Base-by-base conservation (phyloP, 371 early-diverging fungal genomes). In the Furculomyces boomerangus region DNA sequence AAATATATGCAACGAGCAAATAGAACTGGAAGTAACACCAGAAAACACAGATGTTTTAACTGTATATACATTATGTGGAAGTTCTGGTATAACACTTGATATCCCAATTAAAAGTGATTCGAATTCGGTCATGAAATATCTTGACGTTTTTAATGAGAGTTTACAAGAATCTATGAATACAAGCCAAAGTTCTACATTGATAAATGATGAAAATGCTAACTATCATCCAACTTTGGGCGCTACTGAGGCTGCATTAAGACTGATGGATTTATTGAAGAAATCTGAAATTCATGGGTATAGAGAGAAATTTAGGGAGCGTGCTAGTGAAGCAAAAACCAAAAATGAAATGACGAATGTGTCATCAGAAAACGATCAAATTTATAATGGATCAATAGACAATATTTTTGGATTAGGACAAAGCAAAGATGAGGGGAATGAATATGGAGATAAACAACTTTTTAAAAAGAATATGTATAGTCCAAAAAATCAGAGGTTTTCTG, bases 1-100 rank as follows among this genome's bases (percentile, higher is more conserved):
- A 35, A 97, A 94, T 59, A 82, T 93, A 47, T 77, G 83, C 40
- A 24, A 24, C 26, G 39, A 30, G 20, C 37, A 40, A 18, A 44
- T 25, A 7, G 26, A 29, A 29, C 29, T 32, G 27, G 53, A 35
- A 25, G 49, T 27, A 30, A n/a, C 37, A 14, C 39, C 51, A 3
- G 57, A 45, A 37, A 24, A 46, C 39, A 10, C 52, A 3, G 30
- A 28, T 18, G n/a, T 14, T 32, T 10, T 51, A 7, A 30, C 13
- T 18, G 14, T 51, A 22, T 51, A 8, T 51, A 30, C 52, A 2
- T 14, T 51, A 18, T 51, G 52, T 39, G 37, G 52, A 13, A 39
- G 30, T 26, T 24, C 22, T 2, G 52, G 56, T 25, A 39, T 54
- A 54, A 28, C 5, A 18, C 30, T 51, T 2, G 32, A 51, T 8